These are phyloP conservation scores for Penicillium coffeae DNA, from an alignment of 495 filamentous ascomycete genomes.

Conservation along the genomic window DNA sequence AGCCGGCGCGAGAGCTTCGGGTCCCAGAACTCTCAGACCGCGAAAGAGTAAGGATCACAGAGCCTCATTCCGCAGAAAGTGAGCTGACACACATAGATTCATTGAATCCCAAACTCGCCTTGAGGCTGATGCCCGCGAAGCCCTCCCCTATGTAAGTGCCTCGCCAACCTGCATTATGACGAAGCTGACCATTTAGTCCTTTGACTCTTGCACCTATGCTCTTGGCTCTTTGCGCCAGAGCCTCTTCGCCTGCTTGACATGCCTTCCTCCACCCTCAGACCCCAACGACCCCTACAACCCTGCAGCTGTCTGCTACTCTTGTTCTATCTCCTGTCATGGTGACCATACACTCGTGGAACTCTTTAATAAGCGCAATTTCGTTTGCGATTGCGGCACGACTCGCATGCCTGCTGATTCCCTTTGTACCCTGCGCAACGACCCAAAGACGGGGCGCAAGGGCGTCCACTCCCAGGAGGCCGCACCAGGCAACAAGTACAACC, in stretches of 20 bases:
- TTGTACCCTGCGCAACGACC: constrained; percentile 75
- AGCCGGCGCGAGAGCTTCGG: constrained; percentile 49
- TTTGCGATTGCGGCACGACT: constrained; percentile 93
- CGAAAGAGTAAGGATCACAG: constrained; percentile 65
- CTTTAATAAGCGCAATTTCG: constrained; percentile 91
- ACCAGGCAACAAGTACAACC: constrained; percentile 80
- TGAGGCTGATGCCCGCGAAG: constrained; percentile 91
- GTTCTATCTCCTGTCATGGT: constrained; percentile 93
- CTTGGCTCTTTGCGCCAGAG: constrained; percentile 82
- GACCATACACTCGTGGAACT: constrained; percentile 94
- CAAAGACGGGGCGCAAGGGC: constrained; percentile 68
- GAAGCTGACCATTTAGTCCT: constrained; percentile 52
- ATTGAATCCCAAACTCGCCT: constrained; percentile 85
- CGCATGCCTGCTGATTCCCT: constrained; percentile 64
- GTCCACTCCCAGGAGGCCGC: constrained; percentile 71
- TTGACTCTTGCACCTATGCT: constrained; percentile 85
- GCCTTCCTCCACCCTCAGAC: constrained; percentile 71
- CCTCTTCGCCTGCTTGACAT: constrained; percentile 88
- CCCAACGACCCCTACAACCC: constrained; percentile 60
- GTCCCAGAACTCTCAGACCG: constrained; percentile 79
- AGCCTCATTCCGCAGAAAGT: neutral
- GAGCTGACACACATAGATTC: constrained; percentile 53
- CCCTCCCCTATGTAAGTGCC: constrained; percentile 74
- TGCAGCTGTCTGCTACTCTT: constrained; percentile 92
- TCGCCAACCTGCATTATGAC: constrained; percentile 8